Base-by-base conservation (phyloP, 768 basidiomycete species). In the Pulveroboletus ravenelii region DNA sequence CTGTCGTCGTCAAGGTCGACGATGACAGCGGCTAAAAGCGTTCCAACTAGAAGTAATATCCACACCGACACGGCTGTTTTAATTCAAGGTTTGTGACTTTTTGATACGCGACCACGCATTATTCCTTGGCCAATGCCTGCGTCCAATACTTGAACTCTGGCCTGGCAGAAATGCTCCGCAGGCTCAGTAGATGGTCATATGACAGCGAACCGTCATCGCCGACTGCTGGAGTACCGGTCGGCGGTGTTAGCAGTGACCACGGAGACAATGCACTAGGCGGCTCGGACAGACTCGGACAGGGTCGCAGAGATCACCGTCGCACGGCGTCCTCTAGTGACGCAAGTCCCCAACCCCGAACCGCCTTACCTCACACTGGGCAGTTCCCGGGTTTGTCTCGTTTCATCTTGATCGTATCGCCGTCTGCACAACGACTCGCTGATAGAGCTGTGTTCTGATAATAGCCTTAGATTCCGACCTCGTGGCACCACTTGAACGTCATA, bases 321-420 rank as follows among this genome's bases (percentile, higher is more conserved):
- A 57, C 61, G 41, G 65, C 59, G 54, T 78, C 76, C 38, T 80
- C 76, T 5, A 73, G 65, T 58, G 79, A 80, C 60, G 74, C 74
- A 23, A 76, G 77, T 1, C 77, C 77, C 20, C 75, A 77, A 50
- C 75, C 73, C 56, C 72, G 73, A 38, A 60, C 71, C 29, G 71
- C 43, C 39, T 41, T 58, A 39, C 55, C 56, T 49, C 56, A 20
- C 49, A 32, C 51, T 42, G 61, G 51, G 31, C 55, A 53, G 34
- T 50, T 52, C 52, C 44, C 50, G 17, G 61, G 58, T 58, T 55
- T 59, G 55, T 62, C 42, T 42, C 46, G 34, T 52, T 54, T 27
- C 52, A 29, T 43, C 50, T 39, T 43, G 40, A 51, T 32, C 34
- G 40, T 35, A 17, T 45, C 12, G 49, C 49, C 49, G 41, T 38